Conservation (phyloP, 139 green algal genomes). For the Chlorella sp. region DNA sequence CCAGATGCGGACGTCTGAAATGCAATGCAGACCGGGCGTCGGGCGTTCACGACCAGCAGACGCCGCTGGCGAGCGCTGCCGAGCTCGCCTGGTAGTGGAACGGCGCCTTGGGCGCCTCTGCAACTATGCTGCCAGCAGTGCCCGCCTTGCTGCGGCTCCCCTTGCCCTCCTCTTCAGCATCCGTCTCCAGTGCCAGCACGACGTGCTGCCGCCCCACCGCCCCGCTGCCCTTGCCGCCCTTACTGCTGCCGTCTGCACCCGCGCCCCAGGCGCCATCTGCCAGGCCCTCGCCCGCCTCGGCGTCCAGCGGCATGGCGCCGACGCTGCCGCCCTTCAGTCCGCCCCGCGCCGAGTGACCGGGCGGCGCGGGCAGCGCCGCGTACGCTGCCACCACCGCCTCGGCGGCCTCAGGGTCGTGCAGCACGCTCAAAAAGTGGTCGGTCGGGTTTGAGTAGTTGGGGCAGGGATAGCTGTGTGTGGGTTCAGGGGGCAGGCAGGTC, state of each 20-base stretch:
- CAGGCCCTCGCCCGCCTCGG: too few species aligned
- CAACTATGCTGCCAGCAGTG: too few species aligned
- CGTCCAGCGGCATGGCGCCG: too few species aligned
- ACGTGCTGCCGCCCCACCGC: neutral
- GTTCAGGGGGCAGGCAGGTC: too few species aligned
- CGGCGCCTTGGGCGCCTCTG: neutral
- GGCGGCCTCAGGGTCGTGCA: neutral
- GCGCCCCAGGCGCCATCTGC: too few species aligned
- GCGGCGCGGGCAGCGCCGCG: neutral
- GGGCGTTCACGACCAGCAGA: too few species aligned
- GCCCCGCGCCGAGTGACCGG: too few species aligned
- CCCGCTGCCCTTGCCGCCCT: too few species aligned
- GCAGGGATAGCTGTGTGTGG: neutral
- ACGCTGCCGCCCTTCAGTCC: too few species aligned
- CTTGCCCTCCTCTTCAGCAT: neutral
- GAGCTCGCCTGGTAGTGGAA: constrained; percentile 13
- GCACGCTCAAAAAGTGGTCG: neutral
- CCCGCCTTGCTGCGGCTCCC: neutral
- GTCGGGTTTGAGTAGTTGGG: neutral
- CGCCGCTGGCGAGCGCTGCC: too few species aligned
- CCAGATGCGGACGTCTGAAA: neutral
- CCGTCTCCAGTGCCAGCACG: neutral
- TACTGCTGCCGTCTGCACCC: too few species aligned
- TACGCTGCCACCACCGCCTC: neutral
- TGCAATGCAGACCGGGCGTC: too few species aligned